Conservation (phyloP, 2,329 filamentous ascomycete species). For the Davidsoniella virescens region DNA sequence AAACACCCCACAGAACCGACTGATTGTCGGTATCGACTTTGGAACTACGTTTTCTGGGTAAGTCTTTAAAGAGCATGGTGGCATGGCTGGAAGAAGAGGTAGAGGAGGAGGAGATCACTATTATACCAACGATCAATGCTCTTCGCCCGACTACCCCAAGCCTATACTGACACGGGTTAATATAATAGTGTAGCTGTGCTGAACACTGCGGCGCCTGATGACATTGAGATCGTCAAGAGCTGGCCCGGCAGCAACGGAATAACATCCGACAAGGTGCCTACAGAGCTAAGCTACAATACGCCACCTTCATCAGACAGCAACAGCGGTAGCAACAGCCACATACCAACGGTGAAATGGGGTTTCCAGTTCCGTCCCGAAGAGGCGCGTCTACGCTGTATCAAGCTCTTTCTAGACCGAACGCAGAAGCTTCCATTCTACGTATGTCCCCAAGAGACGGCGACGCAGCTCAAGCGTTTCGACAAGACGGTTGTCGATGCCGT, state of each 20-base stretch:
- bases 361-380: conserved; percentile 71
- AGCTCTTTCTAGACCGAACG: conserved; percentile 65
- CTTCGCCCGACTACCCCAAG: no score
- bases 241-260: conserved; percentile 76
- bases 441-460: conserved; percentile 59
- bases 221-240: conserved; percentile 69
- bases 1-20: conserved; percentile 36
- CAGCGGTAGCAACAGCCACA: conserved; percentile 18
- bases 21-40: conserved; percentile 69
- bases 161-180: no score
- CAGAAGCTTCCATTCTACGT: conserved; percentile 72
- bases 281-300: conserved; percentile 49
- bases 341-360: conserved; percentile 53
- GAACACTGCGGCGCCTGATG: conserved; percentile 60
- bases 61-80: no score
- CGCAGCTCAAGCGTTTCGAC: conserved; percentile 55
- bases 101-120: no score
- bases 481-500: conserved; percentile 69
- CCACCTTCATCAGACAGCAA: conserved; percentile 18
- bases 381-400: conserved; percentile 62
- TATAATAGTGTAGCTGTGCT: conserved; percentile 42
- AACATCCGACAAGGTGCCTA: conserved; percentile 76
- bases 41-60: conserved; percentile 61
- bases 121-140: no score
- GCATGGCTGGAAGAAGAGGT: no score